Evolutionary conservation across 2,329 filamentous ascomycete species (phyloP).

Genomic region (Thermomyces lanuginosus): DNA sequence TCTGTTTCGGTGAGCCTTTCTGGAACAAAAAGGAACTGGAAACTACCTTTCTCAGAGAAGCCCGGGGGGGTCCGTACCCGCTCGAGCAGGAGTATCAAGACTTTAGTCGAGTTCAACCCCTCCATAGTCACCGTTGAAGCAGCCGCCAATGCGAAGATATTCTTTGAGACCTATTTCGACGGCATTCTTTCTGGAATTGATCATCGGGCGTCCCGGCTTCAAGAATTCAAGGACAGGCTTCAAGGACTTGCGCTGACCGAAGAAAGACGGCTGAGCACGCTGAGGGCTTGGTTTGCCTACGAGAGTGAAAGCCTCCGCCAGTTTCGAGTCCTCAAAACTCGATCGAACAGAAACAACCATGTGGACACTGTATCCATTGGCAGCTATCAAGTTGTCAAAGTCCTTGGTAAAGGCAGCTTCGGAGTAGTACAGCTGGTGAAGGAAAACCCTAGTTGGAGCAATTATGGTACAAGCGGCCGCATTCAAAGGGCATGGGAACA

Average conservation of each 20-base stretch:
- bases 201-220: slow-evolving; percentile 44
- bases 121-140: slow-evolving; percentile 53
- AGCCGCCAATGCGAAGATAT: slow-evolving; percentile 66
- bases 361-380: slow-evolving; percentile 38
- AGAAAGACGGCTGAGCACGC: slow-evolving; percentile 39
- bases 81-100: no score
- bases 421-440: slow-evolving; percentile 77
- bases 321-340: slow-evolving; percentile 51
- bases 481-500: slow-evolving; percentile 10
- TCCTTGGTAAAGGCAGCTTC: slow-evolving; percentile 87
- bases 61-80: no score
- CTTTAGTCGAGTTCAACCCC: slow-evolving; percentile 9
- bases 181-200: slow-evolving; percentile 42
- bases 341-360: slow-evolving; percentile 30
- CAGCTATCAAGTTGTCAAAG: slow-evolving; percentile 64
- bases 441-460: slow-evolving; percentile 32
- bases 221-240: slow-evolving; percentile 48
- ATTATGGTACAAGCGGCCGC: slow-evolving; percentile 2
- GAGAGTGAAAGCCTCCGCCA: slow-evolving; percentile 65
- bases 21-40: no score
- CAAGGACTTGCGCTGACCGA: slow-evolving; percentile 38
- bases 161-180: slow-evolving; percentile 71
- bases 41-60: no score
- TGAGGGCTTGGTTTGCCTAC: slow-evolving; percentile 44
- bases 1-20: no score